Evolutionary conservation across 169 alveolate species (phyloP).

Genomic region (Plasmodium ovale): DNA sequence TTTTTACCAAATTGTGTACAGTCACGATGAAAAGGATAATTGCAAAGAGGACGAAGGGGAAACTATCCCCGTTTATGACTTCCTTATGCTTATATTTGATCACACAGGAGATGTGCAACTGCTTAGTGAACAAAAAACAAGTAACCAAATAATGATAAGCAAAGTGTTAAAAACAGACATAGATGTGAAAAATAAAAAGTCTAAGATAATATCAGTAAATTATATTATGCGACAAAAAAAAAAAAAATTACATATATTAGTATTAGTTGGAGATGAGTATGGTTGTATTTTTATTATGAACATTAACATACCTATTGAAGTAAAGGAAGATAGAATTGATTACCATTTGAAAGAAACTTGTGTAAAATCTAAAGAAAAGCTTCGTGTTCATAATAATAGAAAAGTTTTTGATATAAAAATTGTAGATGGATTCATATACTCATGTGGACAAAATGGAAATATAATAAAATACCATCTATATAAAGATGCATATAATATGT

Average conservation of each 20-base stretch:
- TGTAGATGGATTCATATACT: conserved; percentile 45
- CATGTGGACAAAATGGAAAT: conserved; percentile 70
- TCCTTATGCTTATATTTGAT: conserved; percentile 21
- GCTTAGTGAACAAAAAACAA: conserved; percentile 6
- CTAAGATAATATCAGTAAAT: conserved; percentile 50
- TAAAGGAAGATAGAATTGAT: background rate
- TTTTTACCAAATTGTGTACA: conserved; percentile 39
- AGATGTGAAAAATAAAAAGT: conserved; percentile 71
- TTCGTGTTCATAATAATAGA: conserved; percentile 65
- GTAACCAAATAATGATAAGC: background rate
- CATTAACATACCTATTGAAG: conserved; percentile 37
- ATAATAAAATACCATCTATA: conserved; percentile 51
- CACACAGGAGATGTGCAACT: conserved; percentile 49
- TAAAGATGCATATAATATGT: conserved; percentile 40
- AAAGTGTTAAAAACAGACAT: conserved; percentile 28
- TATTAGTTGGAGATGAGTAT: conserved; percentile 71
- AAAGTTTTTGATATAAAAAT: conserved; percentile 72
- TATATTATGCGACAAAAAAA: conserved; percentile 41
- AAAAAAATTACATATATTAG: conserved; percentile 18
- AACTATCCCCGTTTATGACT: background rate
- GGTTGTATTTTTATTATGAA: conserved; percentile 69
- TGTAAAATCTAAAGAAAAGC: conserved; percentile 25
- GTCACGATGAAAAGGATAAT: conserved; percentile 6
- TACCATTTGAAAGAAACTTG: conserved; percentile 19
- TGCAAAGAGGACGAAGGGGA: background rate